These are phyloP conservation scores for Colletotrichum graminicola DNA, from an alignment of 2,329 filamentous ascomycete genomes.

Conservation along the genomic window DNA sequence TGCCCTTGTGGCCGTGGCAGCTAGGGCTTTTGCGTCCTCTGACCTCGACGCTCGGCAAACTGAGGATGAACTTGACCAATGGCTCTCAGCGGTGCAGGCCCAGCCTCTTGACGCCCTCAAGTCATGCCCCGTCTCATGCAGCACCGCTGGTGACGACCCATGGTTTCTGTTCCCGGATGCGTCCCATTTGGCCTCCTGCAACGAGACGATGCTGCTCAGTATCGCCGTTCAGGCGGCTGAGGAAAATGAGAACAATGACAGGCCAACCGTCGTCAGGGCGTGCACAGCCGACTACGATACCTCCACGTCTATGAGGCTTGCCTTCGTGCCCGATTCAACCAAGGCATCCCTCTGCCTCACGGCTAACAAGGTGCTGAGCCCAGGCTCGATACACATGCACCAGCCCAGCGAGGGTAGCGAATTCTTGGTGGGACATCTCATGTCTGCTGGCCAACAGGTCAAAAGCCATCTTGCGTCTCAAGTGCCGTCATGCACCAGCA, in stretches of 20 bases:
- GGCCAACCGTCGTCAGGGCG: not conserved
- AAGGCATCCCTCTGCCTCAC: constrained; percentile 6
- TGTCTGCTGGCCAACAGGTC: constrained; percentile 3
- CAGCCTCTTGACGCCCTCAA: not conserved
- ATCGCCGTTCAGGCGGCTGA: not conserved
- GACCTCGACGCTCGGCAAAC: not conserved
- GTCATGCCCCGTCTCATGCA: not conserved
- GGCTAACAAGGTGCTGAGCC: not conserved
- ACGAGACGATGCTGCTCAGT: not conserved
- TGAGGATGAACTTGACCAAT: not conserved
- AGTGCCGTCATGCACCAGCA: constrained; percentile 15
- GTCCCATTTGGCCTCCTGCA: not conserved
- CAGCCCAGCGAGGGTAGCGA: not conserved
- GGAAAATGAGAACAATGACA: not conserved
- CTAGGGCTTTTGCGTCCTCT: not conserved
- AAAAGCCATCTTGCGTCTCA: not conserved
- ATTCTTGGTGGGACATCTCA: not conserved
- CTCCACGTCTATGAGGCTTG: not conserved
- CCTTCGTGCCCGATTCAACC: not conserved
- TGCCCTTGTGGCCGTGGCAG: not conserved
- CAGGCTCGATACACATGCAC: not conserved
- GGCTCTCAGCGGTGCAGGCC: not conserved
- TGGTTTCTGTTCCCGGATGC: constrained; percentile 1
- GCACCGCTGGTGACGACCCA: not conserved
- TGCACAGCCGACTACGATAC: constrained; percentile 11